Evolutionary conservation across 345 rosid genomes (phyloP).

Genomic region (Pistacia atlantica): DNA sequence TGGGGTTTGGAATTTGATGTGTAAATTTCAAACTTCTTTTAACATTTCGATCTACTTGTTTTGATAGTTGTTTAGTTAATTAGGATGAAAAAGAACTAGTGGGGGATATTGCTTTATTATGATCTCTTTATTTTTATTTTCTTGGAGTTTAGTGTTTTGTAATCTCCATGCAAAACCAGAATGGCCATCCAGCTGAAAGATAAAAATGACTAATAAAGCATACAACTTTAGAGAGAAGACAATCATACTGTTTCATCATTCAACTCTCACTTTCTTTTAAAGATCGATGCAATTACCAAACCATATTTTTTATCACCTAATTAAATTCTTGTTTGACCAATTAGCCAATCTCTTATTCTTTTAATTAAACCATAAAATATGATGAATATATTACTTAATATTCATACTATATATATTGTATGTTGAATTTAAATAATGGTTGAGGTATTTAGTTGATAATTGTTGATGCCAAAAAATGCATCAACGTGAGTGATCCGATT

Average conservation of each 20-base stretch:
- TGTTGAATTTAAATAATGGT: too few species aligned
- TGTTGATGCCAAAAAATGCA: too few species aligned
- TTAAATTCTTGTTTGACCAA: neutral
- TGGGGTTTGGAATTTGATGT: constrained; percentile 8
- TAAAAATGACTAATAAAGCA: constrained; percentile 4
- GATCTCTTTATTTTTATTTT: neutral
- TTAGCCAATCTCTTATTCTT: neutral
- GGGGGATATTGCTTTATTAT: constrained; percentile 10
- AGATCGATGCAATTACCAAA: neutral
- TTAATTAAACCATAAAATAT: neutral
- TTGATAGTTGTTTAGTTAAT: too few species aligned
- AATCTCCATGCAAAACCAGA: neutral
- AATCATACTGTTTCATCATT: neutral
- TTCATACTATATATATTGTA: too few species aligned
- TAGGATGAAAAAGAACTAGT: neutral
- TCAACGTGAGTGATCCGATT: too few species aligned
- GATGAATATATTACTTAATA: too few species aligned
- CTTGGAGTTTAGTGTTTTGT: constrained; percentile 3
- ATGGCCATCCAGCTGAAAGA: constrained; percentile 5
- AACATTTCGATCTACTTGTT: too few species aligned
- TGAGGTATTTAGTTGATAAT: too few species aligned
- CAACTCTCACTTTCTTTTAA: neutral
- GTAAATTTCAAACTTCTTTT: too few species aligned
- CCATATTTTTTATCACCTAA: neutral
- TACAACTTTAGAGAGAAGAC: neutral